phyloP scores from a whole-genome alignment of 2,329 filamentous ascomycete genomes.

The Colletotrichum lini region DNA sequence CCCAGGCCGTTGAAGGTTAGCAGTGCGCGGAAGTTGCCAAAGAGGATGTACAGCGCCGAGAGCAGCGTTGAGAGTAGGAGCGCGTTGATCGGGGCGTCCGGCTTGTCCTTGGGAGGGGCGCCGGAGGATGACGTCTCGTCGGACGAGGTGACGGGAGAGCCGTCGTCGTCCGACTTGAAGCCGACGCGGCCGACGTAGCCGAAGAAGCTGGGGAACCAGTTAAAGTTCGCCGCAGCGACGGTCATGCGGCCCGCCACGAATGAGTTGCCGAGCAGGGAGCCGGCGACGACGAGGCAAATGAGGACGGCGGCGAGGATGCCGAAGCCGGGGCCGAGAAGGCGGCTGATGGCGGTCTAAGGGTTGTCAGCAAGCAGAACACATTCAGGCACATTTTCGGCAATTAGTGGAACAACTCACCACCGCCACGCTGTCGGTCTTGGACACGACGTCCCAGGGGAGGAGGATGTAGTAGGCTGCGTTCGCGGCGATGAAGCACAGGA shows the following conservation, averaged over 20 bases:
- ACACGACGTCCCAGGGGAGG: constrained; percentile 71
- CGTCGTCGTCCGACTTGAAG: constrained; percentile 30
- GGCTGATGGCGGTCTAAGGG: constrained; percentile 66
- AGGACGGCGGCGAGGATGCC: constrained; percentile 69
- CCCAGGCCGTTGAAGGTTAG: constrained; percentile 73
- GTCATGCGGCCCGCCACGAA: constrained; percentile 74
- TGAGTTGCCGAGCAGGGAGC: constrained; percentile 73
- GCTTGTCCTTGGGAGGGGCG: constrained; percentile 43
- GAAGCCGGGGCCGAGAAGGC: constrained; percentile 66
- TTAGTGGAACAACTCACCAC: constrained; percentile 61
- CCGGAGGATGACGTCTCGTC: constrained; percentile 8
- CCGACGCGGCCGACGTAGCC: constrained; percentile 61
- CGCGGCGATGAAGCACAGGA: constrained; percentile 71
- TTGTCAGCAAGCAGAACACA: constrained; percentile 21
- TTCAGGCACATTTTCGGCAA: too few relatives aligned
- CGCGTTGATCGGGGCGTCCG: constrained; percentile 69
- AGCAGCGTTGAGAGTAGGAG: constrained; percentile 64
- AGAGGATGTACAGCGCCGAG: constrained; percentile 70
- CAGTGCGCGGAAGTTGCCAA: constrained; percentile 73
- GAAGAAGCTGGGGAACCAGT: constrained; percentile 65
- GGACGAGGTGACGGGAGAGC: constrained; percentile 27
- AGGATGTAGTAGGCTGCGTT: constrained; percentile 76
- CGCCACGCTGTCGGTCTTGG: constrained; percentile 73
- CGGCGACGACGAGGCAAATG: constrained; percentile 73
- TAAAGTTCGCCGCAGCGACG: constrained; percentile 68